Base-by-base conservation (phyloP, 495 filamentous ascomycete genomes). In the Xylaria intraflava region DNA sequence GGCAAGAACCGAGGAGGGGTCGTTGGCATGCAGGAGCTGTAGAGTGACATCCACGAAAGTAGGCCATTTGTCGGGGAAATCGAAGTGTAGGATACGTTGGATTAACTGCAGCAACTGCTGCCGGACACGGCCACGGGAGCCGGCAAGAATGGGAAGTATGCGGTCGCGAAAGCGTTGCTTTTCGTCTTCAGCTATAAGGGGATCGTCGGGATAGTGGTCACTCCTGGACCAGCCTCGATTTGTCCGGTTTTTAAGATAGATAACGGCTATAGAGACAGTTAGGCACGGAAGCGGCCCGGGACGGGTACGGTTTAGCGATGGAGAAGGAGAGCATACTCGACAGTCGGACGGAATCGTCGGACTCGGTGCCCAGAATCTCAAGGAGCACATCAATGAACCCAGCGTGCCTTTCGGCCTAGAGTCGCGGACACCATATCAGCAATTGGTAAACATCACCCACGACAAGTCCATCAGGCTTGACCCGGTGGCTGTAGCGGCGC, bases 241-340 rank as follows among this genome's bases (percentile, higher is more conserved):
- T 66, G 96, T 87, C 63, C 91, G 86, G 69, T 97, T 96, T 76
- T 98, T 98, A 65, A 98, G 79, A 71, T 97, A 98, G 54, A 98
- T 87, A 65, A 90, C 94, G 60, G 92, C 93, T 98, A 66, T 39
- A 35, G 56, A 29, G 43, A 53, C 4, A 45, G 36, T 48, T 38
- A 51, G 49, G 31, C 20, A 56, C 33, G 57, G 52, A 55, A 54
- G 42, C 46, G 49, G 44, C 53, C 45, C 7, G 31, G 42, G 33
- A 24, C 16, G 46, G 30, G 55, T 36, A 46, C 31, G 43, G 51
- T 49, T 47, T 33, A 36, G 31, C 31, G 35, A 38, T 17, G 31
- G 46, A 41, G 23, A 53, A 53, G 44, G 41, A 44, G 9, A 19
- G 60, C 84, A 57, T 86, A 98, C 93, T 85, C 48, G 93, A 93